Evolutionary conservation across 176 grass and related monocot species (phyloP), one percentile per base, ranked within the genome.

Genomic region (Aechmea fasciata): DNA sequence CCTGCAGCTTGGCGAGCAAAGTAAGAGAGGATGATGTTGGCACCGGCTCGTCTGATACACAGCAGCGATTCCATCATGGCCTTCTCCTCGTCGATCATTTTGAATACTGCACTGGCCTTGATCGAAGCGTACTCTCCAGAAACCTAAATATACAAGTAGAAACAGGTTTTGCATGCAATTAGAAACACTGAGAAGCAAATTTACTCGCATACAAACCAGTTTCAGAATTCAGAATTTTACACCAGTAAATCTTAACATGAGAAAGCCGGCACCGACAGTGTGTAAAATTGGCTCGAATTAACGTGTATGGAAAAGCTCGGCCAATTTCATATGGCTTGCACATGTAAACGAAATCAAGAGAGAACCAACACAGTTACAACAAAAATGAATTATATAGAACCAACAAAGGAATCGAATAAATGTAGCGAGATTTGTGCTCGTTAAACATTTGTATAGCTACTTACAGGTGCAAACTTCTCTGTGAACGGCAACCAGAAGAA

Each of bases 51-150:
- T 26, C 79, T 62, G 9, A 99, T 77, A 78, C 89, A 93, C 82
- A 88, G 79, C 79, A 99, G 81, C 13, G 94, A 99, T 72, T 99
- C 94, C 94, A 93, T 90, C 89, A 99, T 99, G 69, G 93, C 89
- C 77, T 91, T 99, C 87, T 99, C 89, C 62, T 90, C 89, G 71
- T 93, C 89, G 41, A 99, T 75, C 94, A 90, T 93, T 77, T 87
- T 85, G 48, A 87, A 79, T 2, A 84, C 77, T 4, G 78, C 94
- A 13, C 69, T 87, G 4, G 94, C 89, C 59, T 99, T 99, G 71
- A 99, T 93, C 94, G 90, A 93, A 28, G 94, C 93, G 72, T 93
- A 99, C 74, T 99, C 94, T n/a, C 94, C 94, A 6, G 94, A 99
- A 6, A 99, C 94, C 94, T 96, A 81, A 81, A 53, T 15, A 53